Evolutionary conservation across 495 filamentous ascomycete genomes (phyloP).

Genomic region (Aspergillus sclerotioniger): DNA sequence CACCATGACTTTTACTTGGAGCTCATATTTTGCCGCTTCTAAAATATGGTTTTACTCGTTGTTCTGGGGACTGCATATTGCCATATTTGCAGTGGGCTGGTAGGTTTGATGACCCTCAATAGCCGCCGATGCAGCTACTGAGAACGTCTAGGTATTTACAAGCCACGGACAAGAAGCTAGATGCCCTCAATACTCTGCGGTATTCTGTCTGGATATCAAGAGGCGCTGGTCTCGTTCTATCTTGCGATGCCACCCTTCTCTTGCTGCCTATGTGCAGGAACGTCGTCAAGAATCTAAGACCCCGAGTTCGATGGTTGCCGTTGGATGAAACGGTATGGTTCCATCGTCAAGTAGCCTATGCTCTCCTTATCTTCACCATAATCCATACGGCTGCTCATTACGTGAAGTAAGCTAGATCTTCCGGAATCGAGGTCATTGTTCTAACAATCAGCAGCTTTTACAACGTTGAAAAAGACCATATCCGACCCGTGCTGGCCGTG

Average conservation of each 20-base stretch:
- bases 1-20: slow-evolving; percentile 25
- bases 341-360: slow-evolving; percentile 91
- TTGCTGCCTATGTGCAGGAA: slow-evolving; percentile 93
- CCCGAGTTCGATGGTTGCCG: slow-evolving; percentile 83
- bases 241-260: slow-evolving; percentile 83
- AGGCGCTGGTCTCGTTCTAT: slow-evolving; percentile 81
- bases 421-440: not conserved
- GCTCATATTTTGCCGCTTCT: slow-evolving; percentile 60
- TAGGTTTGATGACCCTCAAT: slow-evolving; percentile 41
- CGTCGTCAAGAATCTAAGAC: slow-evolving; percentile 75
- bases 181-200: slow-evolving; percentile 72
- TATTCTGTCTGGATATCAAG: slow-evolving; percentile 96
- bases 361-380: slow-evolving; percentile 76
- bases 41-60: slow-evolving; percentile 79
- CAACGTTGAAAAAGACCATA: slow-evolving; percentile 84
- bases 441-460: slow-evolving; percentile 68
- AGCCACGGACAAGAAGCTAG: slow-evolving; percentile 59
- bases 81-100: slow-evolving; percentile 86
- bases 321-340: slow-evolving; percentile 97
- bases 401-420: slow-evolving; percentile 72
- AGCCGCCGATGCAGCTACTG: slow-evolving; percentile 11
- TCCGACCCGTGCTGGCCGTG: slow-evolving; percentile 78
- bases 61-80: slow-evolving; percentile 83
- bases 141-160: slow-evolving; percentile 69
- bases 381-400: slow-evolving; percentile 82